phyloP scores from a whole-genome alignment of 2,329 filamentous ascomycete species.

The Thelonectria discophora region DNA sequence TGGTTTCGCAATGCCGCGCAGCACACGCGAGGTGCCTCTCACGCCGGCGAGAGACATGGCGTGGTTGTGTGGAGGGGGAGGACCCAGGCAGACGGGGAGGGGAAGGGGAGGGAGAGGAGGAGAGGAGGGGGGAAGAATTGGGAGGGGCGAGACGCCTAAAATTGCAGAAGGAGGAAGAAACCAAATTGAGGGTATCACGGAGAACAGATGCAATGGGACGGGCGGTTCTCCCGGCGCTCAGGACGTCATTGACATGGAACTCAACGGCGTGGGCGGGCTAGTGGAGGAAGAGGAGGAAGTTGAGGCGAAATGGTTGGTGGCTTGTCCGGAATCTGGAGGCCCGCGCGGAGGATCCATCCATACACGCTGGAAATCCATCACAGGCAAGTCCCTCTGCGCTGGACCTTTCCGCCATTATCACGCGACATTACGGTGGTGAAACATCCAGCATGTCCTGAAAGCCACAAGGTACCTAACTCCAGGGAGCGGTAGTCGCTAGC shows the following conservation, averaged over 20 bases:
- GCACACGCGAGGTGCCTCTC: constrained; percentile 58
- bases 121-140: not conserved
- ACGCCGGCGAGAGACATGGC: constrained; percentile 59
- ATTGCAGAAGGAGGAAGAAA: not conserved
- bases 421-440: too few relatives aligned
- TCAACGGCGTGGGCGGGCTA: constrained; percentile 28
- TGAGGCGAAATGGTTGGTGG: constrained; percentile 34
- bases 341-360: too few relatives aligned
- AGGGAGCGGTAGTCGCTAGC: too few relatives aligned
- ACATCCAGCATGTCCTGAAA: too few relatives aligned
- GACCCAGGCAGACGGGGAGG: constrained; percentile 9
- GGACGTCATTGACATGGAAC: constrained; percentile 40
- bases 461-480: too few relatives aligned
- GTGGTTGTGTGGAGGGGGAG: constrained; percentile 15
- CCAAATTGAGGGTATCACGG: constrained; percentile 12
- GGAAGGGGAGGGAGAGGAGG: constrained; percentile 11
- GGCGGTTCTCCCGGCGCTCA: constrained; percentile 29
- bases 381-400: too few relatives aligned
- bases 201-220: constrained; percentile 20
- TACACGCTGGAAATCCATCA: too few relatives aligned
- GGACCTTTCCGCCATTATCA: too few relatives aligned
- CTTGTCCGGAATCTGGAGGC: not conserved
- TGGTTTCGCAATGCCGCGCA: constrained; percentile 53
- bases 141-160: constrained; percentile 4
- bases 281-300: constrained; percentile 23